phyloP scores from a whole-genome alignment of 352 stramenopile species.

The Thalassiosira oceanica region DNA sequence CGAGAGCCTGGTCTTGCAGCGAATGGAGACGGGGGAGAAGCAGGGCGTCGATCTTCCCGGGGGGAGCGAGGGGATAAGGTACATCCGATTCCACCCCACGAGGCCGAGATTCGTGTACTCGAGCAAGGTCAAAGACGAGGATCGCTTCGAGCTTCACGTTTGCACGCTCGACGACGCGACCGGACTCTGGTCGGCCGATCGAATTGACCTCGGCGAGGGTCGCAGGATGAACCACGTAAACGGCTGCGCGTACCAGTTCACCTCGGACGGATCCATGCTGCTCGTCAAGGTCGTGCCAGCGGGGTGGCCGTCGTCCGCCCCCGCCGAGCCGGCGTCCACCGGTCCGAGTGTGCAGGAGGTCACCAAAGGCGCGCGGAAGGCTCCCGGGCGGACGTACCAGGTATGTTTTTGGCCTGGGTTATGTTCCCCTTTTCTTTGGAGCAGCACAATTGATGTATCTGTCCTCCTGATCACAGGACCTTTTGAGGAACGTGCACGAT shows the following conservation, averaged over 20 bases:
- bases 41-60: slow-evolving; percentile 16
- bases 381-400: slow-evolving; percentile 49
- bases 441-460: no score
- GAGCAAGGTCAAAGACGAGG: slow-evolving; percentile 39
- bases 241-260: slow-evolving; percentile 38
- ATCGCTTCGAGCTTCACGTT: slow-evolving; percentile 35
- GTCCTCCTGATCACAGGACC: no score
- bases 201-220: slow-evolving; percentile 11
- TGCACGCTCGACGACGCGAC: slow-evolving; percentile 13
- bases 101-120: slow-evolving; percentile 34
- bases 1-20: slow-evolving; percentile 12
- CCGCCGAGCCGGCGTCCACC: slow-evolving; percentile 15
- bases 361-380: slow-evolving; percentile 24
- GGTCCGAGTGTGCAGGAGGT: slow-evolving; percentile 40
- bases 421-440: no score
- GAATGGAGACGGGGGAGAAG: slow-evolving; percentile 12
- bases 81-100: slow-evolving; percentile 31
- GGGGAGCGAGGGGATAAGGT: slow-evolving; percentile 39
- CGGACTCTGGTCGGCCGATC: slow-evolving; percentile 18
- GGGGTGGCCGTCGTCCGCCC: not conserved
- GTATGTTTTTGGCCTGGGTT: no score
- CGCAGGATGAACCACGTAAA: slow-evolving; percentile 39
- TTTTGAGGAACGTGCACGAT: slow-evolving; percentile 47
- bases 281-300: slow-evolving; percentile 26
- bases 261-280: slow-evolving; percentile 19